A percentile compares a stretch with the other conserved stretches of the same genome.
Conservation (phyloP, 208 protist genomes). For the Leishmania guyanensis region DNA sequence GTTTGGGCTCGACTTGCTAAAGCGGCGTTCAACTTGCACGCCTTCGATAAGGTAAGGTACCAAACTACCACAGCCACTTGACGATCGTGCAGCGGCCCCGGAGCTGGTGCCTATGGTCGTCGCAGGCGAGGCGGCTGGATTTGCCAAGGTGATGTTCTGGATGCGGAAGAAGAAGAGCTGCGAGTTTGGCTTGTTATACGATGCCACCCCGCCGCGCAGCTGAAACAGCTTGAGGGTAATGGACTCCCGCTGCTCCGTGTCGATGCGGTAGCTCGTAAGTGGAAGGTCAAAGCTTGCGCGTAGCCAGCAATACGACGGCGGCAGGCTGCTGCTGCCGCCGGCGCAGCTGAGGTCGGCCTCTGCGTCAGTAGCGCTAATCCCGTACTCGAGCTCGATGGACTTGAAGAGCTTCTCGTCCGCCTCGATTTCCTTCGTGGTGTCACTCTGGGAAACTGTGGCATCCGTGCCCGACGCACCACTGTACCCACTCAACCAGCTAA, state of each 20-base stretch:
- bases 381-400: conserved; percentile 70
- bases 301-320: conserved; percentile 76
- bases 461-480: conserved; percentile 3
- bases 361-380: conserved; percentile 50
- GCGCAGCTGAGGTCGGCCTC: conserved; percentile 26
- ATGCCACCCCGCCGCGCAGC: conserved; percentile 40
- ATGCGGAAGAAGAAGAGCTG: conserved; percentile 56
- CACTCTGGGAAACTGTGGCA: conserved; percentile 7
- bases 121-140: conserved; percentile 31
- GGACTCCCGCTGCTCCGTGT: conserved; percentile 51
- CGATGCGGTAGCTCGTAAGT: conserved; percentile 47
- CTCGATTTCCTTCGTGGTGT: conserved; percentile 31
- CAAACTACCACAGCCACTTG: conserved; percentile 4
- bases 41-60: conserved; percentile 35
- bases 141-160: conserved; percentile 74
- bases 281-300: conserved; percentile 56
- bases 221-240: conserved; percentile 57
- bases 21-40: conserved; percentile 17
- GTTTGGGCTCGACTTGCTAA: conserved; percentile 12
- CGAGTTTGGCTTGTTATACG: conserved; percentile 67
- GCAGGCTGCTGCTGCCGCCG: conserved; percentile 31
- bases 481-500: conserved; percentile 46
- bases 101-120: neutral
- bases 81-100: neutral
- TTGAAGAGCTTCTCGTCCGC: conserved; percentile 61